Base-by-base conservation (phyloP, 139 green algal species). In the Ostreobium quekettii region DNA sequence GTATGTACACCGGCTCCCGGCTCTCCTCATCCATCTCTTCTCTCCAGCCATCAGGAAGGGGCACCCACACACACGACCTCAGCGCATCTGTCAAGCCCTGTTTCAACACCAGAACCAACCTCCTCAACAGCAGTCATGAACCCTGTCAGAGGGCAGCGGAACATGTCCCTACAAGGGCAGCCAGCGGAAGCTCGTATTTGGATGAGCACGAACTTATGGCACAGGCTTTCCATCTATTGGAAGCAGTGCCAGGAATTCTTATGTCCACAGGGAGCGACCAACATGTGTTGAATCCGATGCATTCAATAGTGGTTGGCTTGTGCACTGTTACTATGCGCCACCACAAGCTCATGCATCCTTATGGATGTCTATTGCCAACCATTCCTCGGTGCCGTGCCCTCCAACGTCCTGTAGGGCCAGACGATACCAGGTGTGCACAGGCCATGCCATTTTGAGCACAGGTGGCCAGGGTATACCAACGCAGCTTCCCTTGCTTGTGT, bases 11-110 rank as follows among this genome's bases (percentile, higher is more conserved):
- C 15, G 42, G 42, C 15, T 11, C 11, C 42, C 42, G 11, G 15
- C 19, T 19, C 42, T 19, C 42, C 42, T 53, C 42, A 11, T 19
- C 8, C 32, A 47, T 48, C 4, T 46, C 7, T 77, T 92, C 83
- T 35, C 66, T 38, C 87, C 87, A 93, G n/a, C 86, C 86, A 56
- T 88, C 77, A 0, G 87, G 87, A 57, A 93, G 78, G 22, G 79
- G 79, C n/a, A 76, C 60, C 82, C 81, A 93, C 60, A 93, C 72
- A 67, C 87, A 93, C 4, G 75, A 81, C 62, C 84, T 76, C 56
- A 91, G 78, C 33, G 83, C 82, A 48, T 91, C 81, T 11, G 71
- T 67, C 47, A 90, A 61, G 0, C 48, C 77, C 77, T 87, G 76
- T n/a, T n/a, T n/a, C 48, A 57, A 53, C n/a, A 37, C 36, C 36